phyloP scores from a whole-genome alignment of 495 filamentous ascomycete species.

The Cercophora newfieldiana region DNA sequence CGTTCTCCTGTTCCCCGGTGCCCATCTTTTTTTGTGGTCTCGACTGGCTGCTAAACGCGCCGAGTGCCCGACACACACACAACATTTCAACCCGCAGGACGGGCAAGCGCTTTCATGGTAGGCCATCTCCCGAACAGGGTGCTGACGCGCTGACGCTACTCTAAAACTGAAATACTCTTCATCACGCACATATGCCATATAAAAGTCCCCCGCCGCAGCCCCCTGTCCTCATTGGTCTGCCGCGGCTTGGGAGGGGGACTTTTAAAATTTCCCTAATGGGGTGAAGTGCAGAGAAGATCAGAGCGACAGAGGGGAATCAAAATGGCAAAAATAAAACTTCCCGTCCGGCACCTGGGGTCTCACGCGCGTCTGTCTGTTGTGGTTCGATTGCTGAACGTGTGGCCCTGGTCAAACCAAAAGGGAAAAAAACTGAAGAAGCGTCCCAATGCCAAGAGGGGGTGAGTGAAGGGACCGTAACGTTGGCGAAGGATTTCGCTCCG shows the following conservation, averaged over 20 bases:
- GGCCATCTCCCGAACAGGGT: not conserved
- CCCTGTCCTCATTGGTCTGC: not conserved
- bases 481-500: slow-evolving; percentile 1
- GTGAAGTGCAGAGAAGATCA: not conserved
- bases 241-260: not conserved
- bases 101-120: not conserved
- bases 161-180: not conserved
- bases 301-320: not conserved
- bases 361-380: not conserved
- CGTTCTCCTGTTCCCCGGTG: not conserved
- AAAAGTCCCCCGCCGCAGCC: not conserved
- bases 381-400: not conserved
- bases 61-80: too few species aligned
- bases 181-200: not conserved
- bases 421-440: not conserved
- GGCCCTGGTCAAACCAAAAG: too few species aligned
- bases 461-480: not conserved
- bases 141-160: not conserved
- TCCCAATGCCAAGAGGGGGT: not conserved
- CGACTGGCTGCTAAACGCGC: slow-evolving; percentile 13
- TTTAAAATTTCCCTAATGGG: not conserved
- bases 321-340: not conserved
- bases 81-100: not conserved
- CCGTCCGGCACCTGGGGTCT: not conserved
- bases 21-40: not conserved